Evolutionary conservation across 1,139 yeast genomes (phyloP), one percentile per base, ranked within the genome.

Genomic region (Yamadazyma dendronema): DNA sequence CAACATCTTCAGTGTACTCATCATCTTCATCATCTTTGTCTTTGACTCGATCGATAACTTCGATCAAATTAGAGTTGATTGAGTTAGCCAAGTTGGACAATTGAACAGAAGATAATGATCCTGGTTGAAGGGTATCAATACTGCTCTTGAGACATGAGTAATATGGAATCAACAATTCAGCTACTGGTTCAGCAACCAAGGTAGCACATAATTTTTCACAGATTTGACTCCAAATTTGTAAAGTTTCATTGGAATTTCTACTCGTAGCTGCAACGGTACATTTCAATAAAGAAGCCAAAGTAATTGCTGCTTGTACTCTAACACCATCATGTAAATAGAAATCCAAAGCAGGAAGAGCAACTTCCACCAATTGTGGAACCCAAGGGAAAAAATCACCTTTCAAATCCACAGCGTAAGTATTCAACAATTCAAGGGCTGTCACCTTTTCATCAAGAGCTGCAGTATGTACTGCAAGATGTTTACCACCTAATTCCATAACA

Each of bases 321-420:
- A 92, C 97, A 24, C 95, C 96, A 58, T 89, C 97, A 58, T 89
- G 97, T 54, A 90, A 76, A 56, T 87, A 89, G 57, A 90, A 94
- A 56, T 84, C 92, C 42, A 92, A 72, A 2, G 96, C 89, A 6
- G 97, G 97, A 25, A 89, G 67, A 16, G 90, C 85, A 48, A 92
- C 81, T 28, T 86, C 94, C 37, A 88, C 79, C 42, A 90, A 78
- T 53, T 86, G 94, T 36, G 76, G 76, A 14, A 87, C 94, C 69
- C 87, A 92, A 4, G 88, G 89, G 49, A 76, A 84, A 61, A 94
- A 92, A 41, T 79, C 84, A 25, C 77, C 92, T 47, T 87, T 88
- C 47, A 92, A 74, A 47, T 87, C 87, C 36, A 84, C 79, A 10
- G 97, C 95, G 56, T 94, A 92, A n/a, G 84, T 77, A 48, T 89